Evolutionary conservation across 352 stramenopile genomes (phyloP), one percentile per base, ranked within the genome.

Genomic region (Pythium guiyangense): DNA sequence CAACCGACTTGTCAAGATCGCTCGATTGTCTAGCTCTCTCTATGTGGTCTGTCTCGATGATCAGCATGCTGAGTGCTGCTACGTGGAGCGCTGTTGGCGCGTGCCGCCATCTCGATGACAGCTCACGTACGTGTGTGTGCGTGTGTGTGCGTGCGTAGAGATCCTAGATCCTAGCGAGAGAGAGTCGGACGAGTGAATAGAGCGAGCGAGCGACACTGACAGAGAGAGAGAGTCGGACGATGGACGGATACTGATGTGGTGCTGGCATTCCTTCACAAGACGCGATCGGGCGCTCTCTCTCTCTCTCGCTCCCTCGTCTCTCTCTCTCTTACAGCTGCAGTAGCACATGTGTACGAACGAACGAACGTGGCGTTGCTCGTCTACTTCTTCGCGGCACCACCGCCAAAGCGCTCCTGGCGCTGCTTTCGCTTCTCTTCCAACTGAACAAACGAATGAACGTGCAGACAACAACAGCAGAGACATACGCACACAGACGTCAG

Each of bases 351-450:
- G 40, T 43, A n/a, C 37, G 37, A n/a, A n/a, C 42, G 42, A 20
- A 26, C 45, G 9, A 11, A 27, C 17, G 25, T 27, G 25, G 10
- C 4, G 22, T 10, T 17, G 37, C 10, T 22, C 31, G 14, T 4
- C 25, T 26, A 26, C 51, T 51, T 59, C 47, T 62, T 80, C 34
- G 61, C 42, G 12, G 40, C 17, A 17, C 6, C 45, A 27, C 52
- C 60, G 3, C 58, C 60, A 59, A 93, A 93, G 49, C 83, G 80
- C 60, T 90, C 73, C 64, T 77, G 54, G 49, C 83, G 83, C 74
- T 87, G 79, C 72, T 72, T 72, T 67, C 79, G 79, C 69, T 91
- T 90, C 58, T 88, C 80, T 43, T 91, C 74, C 15, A 89, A 69
- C 75, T 88, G 67, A 4, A 25, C 15, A 39, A 18, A 20, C 45